Base-by-base conservation (phyloP, 129 eudicot genomes). In the Centrapalus pauciflorus region DNA sequence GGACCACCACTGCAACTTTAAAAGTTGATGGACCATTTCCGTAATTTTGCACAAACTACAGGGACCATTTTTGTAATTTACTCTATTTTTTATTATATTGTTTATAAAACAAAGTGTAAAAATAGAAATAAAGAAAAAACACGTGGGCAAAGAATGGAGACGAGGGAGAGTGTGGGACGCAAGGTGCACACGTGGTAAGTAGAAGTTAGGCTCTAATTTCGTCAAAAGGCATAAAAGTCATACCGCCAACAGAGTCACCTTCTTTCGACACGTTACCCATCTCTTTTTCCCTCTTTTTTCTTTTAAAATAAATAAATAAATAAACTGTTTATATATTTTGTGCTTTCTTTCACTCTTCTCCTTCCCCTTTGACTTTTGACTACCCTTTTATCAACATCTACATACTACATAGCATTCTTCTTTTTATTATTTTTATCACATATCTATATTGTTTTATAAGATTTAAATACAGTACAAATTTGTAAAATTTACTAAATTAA, bases 121-220 rank as follows among this genome's bases (percentile, higher is more conserved):
- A 12, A 35, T 35, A 35, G 10, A 45, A n/a, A n/a, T n/a, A n/a
- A 11, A 45, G 4, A 13, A 56, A 11, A n/a, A 46, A 38, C 55
- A 69, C 63, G 65, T 69, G 65, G 41, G 41, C 57, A 45, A 45
- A 64, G 1, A 54, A 32, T 0, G 28, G 13, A 63, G n/a, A 40
- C 12, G 33, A 34, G 25, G 4, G 56, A 28, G 14, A 35, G 38
- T 38, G 65, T 37, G 55, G 65, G 25, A 38, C 1, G 16, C 54
- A 56, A 66, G 67, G 62, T 43, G 26, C 30, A 57, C 79, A 74
- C 79, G 79, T 74, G 79, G 79, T 66, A 29, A 66, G 79, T 74
- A 56, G 33, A 66, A 74, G 79, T 74, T 74, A 74, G 79, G 79
- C 73, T 25, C 9, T 17, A 45, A 66, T 43, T 55, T 74, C 54